Conservation (phyloP, 495 filamentous ascomycete genomes). For the Ascodesmis nigricans region DNA sequence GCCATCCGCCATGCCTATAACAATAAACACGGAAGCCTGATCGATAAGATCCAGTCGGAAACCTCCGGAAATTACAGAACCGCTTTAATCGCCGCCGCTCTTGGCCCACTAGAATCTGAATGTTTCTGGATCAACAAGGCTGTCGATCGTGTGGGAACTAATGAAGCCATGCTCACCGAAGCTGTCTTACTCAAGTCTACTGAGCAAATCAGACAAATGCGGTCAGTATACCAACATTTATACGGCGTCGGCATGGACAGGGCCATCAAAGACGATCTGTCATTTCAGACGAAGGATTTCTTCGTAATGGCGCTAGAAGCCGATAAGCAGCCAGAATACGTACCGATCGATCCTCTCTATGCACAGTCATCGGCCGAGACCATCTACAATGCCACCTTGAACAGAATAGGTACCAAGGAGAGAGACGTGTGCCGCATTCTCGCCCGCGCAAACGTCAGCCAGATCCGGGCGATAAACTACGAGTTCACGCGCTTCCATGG, state of each 20-base stretch:
- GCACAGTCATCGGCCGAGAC: background rate
- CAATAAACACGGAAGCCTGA: conserved; percentile 40
- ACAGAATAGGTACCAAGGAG: conserved; percentile 47
- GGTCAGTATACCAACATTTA: conserved; percentile 43
- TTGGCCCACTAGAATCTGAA: conserved; percentile 57
- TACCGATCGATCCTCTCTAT: conserved; percentile 43
- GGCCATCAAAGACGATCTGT: conserved; percentile 56
- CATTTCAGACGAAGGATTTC: conserved; percentile 59
- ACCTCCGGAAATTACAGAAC: conserved; percentile 48
- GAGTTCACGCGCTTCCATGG: conserved; percentile 46
- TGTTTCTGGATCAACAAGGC: conserved; percentile 40
- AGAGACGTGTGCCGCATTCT: conserved; percentile 56
- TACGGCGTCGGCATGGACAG: conserved; percentile 38
- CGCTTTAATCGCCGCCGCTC: conserved; percentile 45
- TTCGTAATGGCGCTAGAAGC: conserved; percentile 59
- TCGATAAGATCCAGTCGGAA: conserved; percentile 55
- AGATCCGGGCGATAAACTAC: conserved; percentile 57
- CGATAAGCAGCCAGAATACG: conserved; percentile 48
- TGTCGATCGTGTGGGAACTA: conserved; percentile 60
- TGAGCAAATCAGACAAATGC: conserved; percentile 66
- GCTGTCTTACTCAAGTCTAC: conserved; percentile 63
- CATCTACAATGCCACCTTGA: conserved; percentile 51
- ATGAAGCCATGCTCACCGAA: conserved; percentile 67
- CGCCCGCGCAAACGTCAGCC: conserved; percentile 45
- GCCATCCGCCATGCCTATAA: conserved; percentile 45